phyloP scores from a whole-genome alignment of 768 basidiomycete species.

The Hygrocybe coccinea region DNA sequence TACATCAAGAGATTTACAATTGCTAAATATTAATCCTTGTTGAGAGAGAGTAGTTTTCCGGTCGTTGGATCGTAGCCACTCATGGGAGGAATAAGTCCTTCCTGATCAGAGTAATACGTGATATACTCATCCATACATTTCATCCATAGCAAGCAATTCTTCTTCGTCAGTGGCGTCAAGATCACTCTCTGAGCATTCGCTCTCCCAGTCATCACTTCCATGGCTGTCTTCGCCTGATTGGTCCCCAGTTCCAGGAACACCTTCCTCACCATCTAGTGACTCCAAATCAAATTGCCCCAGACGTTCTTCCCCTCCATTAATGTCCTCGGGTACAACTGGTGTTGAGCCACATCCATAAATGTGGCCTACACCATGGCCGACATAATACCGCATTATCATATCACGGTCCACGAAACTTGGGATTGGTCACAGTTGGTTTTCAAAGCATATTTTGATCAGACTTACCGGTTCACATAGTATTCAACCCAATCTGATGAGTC shows the following conservation, averaged over 20 bases:
- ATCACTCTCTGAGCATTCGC: too few relatives aligned
- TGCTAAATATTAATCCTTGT: background rate
- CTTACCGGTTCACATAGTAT: conserved; percentile 38
- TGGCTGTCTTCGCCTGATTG: too few relatives aligned
- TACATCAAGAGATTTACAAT: background rate
- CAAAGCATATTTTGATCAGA: conserved; percentile 1
- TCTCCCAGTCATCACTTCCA: too few relatives aligned
- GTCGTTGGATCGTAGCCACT: conserved; percentile 5
- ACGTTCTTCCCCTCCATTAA: too few relatives aligned
- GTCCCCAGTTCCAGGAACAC: too few relatives aligned
- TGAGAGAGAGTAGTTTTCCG: background rate
- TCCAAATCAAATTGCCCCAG: too few relatives aligned
- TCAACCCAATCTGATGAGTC: conserved; percentile 17
- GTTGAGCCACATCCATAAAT: background rate
- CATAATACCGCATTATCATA: conserved; percentile 32
- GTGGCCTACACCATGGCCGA: conserved; percentile 29
- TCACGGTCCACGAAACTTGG: conserved; percentile 37
- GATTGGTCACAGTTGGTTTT: background rate
- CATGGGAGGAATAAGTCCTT: conserved; percentile 23
- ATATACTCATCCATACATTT: too few relatives aligned
- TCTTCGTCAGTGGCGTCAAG: too few relatives aligned
- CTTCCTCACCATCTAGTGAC: too few relatives aligned
- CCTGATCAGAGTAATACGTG: conserved; percentile 44
- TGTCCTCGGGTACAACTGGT: too few relatives aligned
- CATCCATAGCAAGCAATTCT: too few relatives aligned